Percentiles rank a stretch among this genome's conserved stretches.
Evolutionary conservation across 495 filamentous ascomycete species (phyloP).

Genomic region (Glutinoglossum americanum): DNA sequence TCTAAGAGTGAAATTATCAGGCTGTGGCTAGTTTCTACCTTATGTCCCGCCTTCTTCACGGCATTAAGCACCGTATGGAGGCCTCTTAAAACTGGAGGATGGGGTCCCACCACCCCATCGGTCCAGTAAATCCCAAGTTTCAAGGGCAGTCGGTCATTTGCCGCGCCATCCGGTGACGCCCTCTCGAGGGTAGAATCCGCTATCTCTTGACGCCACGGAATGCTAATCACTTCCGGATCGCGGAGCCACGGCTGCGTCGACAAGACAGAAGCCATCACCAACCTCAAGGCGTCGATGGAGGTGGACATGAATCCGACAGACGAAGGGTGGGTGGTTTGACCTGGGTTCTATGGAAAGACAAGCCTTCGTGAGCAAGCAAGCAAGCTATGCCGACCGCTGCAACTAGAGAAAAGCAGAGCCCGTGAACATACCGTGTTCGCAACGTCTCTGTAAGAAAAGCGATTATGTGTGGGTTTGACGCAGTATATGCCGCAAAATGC

Average conservation of each 20-base stretch:
- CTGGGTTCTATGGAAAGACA: slow-evolving; percentile 8
- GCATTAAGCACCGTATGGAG: slow-evolving; percentile 28
- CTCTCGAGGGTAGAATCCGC: slow-evolving; percentile 20
- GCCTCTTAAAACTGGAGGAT: slow-evolving; percentile 33
- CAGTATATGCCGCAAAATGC: slow-evolving; percentile 2
- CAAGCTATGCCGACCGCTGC: too few relatives aligned
- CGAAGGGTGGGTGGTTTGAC: slow-evolving; percentile 33
- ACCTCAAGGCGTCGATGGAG: slow-evolving; percentile 24
- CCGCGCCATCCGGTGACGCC: background rate
- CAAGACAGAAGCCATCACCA: slow-evolving; percentile 34
- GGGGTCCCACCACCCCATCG: slow-evolving; percentile 26
- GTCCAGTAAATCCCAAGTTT: slow-evolving; percentile 30
- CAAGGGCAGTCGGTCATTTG: slow-evolving; percentile 16
- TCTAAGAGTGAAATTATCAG: background rate
- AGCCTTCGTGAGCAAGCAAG: slow-evolving; percentile 19
- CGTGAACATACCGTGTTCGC: slow-evolving; percentile 14
- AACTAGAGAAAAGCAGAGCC: too few relatives aligned
- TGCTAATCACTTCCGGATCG: slow-evolving; percentile 36
- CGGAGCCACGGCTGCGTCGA: slow-evolving; percentile 37
- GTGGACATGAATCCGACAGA: slow-evolving; percentile 36
- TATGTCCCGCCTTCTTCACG: slow-evolving; percentile 31
- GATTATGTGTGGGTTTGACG: slow-evolving; percentile 19
- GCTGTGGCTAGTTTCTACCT: slow-evolving; percentile 12
- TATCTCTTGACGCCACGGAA: slow-evolving; percentile 38
- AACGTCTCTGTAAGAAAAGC: slow-evolving; percentile 24